These are phyloP conservation scores for Anaeromyces robustus DNA, from an alignment of 192 early-diverging fungal genomes.

Conservation along the genomic window DNA sequence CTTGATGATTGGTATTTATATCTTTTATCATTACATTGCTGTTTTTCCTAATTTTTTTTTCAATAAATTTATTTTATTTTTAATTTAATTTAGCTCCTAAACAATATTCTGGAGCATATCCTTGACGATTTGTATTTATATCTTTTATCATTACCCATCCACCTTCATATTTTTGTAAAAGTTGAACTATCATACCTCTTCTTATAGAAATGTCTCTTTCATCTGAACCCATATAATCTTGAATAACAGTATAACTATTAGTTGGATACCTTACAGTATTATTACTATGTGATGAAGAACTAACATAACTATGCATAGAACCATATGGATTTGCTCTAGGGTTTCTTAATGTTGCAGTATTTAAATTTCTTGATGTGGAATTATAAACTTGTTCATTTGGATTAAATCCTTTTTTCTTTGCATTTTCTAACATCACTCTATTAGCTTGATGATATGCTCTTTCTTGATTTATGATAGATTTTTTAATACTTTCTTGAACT, in stretches of 20 bases:
- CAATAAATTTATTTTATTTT: not conserved
- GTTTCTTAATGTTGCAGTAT: not conserved
- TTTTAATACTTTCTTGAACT: not conserved
- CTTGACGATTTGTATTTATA: not conserved
- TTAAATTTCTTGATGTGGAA: not conserved
- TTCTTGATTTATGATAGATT: not conserved
- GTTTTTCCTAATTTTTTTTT: not conserved
- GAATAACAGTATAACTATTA: not conserved
- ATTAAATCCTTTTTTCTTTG: not conserved
- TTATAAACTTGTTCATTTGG: not conserved
- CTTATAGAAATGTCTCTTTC: not conserved
- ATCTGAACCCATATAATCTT: not conserved
- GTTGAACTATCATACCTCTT: not conserved
- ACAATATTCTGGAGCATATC: not conserved
- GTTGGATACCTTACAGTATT: not conserved
- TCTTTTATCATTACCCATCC: not conserved
- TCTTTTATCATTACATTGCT: too few relatives aligned
- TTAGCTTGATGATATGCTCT: not conserved
- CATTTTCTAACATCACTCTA: not conserved
- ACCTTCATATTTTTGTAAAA: not conserved
- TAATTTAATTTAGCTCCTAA: not conserved
- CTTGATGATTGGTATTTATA: too few relatives aligned
- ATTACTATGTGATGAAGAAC: not conserved
- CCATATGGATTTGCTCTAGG: not conserved
- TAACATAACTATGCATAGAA: not conserved